Percentiles rank a stretch among this genome's conserved stretches.
These are phyloP conservation scores for Laguncularia racemosa DNA, from an alignment of 345 rosid species.

Conservation along the genomic window DNA sequence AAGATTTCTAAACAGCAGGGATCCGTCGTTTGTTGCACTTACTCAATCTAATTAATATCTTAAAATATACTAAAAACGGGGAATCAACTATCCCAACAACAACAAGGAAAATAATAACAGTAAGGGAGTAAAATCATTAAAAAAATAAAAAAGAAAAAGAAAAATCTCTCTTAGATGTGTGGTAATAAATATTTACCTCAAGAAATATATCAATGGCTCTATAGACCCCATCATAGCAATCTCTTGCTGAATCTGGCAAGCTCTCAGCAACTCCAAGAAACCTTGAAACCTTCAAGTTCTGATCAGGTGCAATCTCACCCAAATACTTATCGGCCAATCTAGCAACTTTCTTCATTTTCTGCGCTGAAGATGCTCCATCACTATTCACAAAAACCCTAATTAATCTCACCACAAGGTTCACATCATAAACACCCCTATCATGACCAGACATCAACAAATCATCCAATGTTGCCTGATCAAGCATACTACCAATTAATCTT, in stretches of 20 bases:
- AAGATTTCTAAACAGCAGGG: too few relatives aligned
- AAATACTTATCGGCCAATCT: constrained; percentile 53
- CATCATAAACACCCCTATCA: constrained; percentile 48
- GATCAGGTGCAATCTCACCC: constrained; percentile 74
- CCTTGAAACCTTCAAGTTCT: constrained; percentile 48
- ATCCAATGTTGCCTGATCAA: constrained; percentile 72
- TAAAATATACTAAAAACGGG: too few relatives aligned
- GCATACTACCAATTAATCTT: constrained; percentile 50
- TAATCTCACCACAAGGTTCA: constrained; percentile 51
- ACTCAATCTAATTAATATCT: too few relatives aligned
- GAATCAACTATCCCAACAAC: too few relatives aligned
- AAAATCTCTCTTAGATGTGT: neutral
- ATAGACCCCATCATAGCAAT: constrained; percentile 73
- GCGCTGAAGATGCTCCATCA: constrained; percentile 1
- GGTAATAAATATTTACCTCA: constrained; percentile 30
- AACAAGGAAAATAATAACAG: too few relatives aligned
- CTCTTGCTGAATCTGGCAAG: constrained; percentile 68
- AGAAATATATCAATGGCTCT: constrained; percentile 74
- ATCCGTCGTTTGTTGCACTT: too few relatives aligned
- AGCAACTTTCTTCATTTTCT: constrained; percentile 41
- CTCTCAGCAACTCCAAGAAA: constrained; percentile 64
- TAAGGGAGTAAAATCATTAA: neutral
- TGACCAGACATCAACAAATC: constrained; percentile 52
- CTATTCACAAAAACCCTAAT: constrained; percentile 36
- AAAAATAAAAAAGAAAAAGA: neutral